Evolutionary conservation across 1,284 basidiomycete species (phyloP).

Genomic region (Gomphus sp.): DNA sequence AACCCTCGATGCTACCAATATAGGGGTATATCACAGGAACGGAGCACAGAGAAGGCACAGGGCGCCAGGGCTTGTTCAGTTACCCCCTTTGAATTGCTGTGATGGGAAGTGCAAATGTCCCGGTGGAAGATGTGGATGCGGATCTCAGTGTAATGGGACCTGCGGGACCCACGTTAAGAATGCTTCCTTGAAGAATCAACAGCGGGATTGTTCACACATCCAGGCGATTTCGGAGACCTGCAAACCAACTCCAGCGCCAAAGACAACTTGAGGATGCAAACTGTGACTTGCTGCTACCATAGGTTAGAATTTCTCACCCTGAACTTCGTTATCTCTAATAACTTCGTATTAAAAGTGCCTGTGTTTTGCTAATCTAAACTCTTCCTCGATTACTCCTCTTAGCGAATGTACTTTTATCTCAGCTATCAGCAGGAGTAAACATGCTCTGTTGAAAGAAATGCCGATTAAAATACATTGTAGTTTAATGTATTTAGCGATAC

Average conservation of each 20-base stretch:
- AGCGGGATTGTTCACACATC: background rate
- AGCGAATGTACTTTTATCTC: background rate
- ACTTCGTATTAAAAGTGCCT: background rate
- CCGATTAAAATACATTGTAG: background rate
- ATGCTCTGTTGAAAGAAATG: background rate
- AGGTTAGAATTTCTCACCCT: background rate
- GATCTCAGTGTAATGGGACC: slow-evolving; percentile 41
- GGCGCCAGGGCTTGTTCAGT: slow-evolving; percentile 38
- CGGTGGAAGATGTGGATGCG: slow-evolving; percentile 40
- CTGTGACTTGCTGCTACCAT: background rate
- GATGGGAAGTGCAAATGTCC: slow-evolving; percentile 38
- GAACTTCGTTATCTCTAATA: background rate
- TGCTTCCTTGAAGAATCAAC: background rate
- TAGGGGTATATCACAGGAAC: slow-evolving; percentile 33
- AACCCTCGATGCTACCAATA: slow-evolving; percentile 39
- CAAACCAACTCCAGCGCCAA: background rate
- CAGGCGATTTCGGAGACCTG: background rate
- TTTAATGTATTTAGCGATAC: background rate
- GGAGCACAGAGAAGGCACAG: slow-evolving; percentile 17
- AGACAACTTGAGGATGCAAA: background rate
- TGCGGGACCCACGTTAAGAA: slow-evolving; percentile 24
- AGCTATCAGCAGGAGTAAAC: background rate
- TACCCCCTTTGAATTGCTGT: slow-evolving; percentile 63
- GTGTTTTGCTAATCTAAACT: background rate
- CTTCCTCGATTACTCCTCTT: background rate